A percentile compares a stretch with the other conserved stretches of the same genome.
Conservation (phyloP, 2,329 filamentous ascomycete species). For the Ophiosphaerella narmari region DNA sequence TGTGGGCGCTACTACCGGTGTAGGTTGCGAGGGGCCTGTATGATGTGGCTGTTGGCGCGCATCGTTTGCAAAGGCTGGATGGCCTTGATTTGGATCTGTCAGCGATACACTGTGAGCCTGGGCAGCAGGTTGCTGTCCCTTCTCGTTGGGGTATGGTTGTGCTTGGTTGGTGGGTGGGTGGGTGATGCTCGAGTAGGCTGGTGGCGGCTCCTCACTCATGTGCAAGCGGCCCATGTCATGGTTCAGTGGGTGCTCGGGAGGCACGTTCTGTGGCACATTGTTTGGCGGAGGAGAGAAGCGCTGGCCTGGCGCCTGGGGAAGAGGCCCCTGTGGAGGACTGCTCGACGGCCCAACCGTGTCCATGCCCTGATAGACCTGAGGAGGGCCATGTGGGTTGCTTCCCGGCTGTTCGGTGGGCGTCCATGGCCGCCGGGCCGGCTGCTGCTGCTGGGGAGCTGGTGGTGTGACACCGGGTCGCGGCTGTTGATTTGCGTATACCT, state of each 20-base stretch:
- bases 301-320: conserved; percentile 32
- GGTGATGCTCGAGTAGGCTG: conserved; percentile 85
- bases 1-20: conserved; percentile 34
- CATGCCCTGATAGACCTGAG: conserved; percentile 87
- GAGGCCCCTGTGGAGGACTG: conserved; percentile 46
- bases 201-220: conserved; percentile 81
- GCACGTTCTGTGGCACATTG: conserved; percentile 25
- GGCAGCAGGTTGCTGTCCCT: conserved; percentile 56
- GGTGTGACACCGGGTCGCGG: conserved; percentile 55
- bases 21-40: conserved; percentile 45
- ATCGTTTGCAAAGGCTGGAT: conserved; percentile 92
- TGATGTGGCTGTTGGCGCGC: conserved; percentile 60
- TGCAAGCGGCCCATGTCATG: conserved; percentile 85
- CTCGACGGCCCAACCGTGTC: conserved; percentile 62
- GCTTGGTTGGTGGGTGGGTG: conserved; percentile 46
- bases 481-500: conserved; percentile 67
- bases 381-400: conserved; percentile 83
- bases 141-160: conserved; percentile 76
- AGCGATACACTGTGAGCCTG: conserved; percentile 34
- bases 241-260: conserved; percentile 70
- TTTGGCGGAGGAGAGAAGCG: conserved; percentile 34
- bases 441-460: conserved; percentile 46
- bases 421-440: conserved; percentile 72
- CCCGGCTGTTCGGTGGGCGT: conserved; percentile 92
- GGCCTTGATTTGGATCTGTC: conserved; percentile 59